Evolutionary conservation across 2,329 filamentous ascomycete genomes (phyloP).

Genomic region (Aspergillus brasiliensis): DNA sequence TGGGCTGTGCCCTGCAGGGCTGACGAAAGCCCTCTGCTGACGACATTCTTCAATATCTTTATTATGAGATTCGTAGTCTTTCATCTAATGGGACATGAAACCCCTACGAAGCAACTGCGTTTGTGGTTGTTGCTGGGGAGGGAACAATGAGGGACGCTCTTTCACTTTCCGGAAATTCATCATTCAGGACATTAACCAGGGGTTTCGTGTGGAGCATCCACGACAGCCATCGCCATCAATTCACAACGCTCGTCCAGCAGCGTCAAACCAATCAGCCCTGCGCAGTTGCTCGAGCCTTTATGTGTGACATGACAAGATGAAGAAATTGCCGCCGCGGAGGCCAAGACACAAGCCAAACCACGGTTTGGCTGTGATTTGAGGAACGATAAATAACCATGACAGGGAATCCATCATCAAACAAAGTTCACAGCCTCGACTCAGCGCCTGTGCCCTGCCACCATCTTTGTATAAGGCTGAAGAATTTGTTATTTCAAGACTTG

Average conservation of each 20-base stretch:
- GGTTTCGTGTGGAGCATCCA: neutral
- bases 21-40: neutral
- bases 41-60: neutral
- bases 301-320: slow-evolving; percentile 9
- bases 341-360: neutral
- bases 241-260: neutral
- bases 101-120: neutral
- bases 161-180: neutral
- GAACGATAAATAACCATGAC: neutral
- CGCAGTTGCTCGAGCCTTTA: neutral
- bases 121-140: neutral
- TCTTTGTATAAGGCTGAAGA: slow-evolving; percentile 1
- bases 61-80: neutral
- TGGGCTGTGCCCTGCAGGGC: neutral
- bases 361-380: neutral
- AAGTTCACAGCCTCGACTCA: slow-evolving; percentile 6
- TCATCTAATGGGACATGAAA: neutral
- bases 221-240: neutral
- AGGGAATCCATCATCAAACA: slow-evolving; percentile 7
- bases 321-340: slow-evolving; percentile 6
- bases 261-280: neutral
- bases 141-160: neutral
- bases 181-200: neutral
- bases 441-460: slow-evolving; percentile 4
- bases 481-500: neutral